Evolutionary conservation across 176 grass and related monocot species (phyloP).

Genomic region (Lolium multiflorum): DNA sequence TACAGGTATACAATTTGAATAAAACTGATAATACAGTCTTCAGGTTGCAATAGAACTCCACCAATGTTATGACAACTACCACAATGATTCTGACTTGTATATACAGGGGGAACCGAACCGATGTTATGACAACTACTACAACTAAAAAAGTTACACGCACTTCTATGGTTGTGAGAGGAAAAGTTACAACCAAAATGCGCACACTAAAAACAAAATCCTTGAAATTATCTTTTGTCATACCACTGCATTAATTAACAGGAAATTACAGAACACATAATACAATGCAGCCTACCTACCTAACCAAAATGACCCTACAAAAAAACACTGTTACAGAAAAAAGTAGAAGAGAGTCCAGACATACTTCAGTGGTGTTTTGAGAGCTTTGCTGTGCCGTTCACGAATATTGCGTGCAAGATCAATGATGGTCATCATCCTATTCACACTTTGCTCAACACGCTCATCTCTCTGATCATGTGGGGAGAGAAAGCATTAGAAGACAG

Average conservation of each 20-base stretch:
- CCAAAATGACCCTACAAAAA: constrained; percentile 9
- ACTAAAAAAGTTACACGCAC: not conserved
- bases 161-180: not conserved
- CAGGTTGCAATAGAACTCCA: not conserved
- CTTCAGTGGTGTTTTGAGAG: constrained; percentile 98
- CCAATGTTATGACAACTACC: constrained; percentile 2
- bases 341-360: constrained; percentile 44
- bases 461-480: constrained; percentile 73
- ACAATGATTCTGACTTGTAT: not conserved
- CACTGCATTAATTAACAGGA: not conserved
- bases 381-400: constrained; percentile 88
- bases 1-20: not conserved
- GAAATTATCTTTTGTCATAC: not conserved
- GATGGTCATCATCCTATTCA: constrained; percentile 96
- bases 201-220: not conserved
- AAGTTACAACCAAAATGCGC: not conserved
- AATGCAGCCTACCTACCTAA: constrained; percentile 2
- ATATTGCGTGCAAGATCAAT: constrained; percentile 98
- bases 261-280: constrained; percentile 13
- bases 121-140: constrained; percentile 24
- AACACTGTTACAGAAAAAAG: not conserved
- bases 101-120: not conserved
- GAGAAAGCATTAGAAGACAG: not conserved
- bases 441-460: constrained; percentile 96
- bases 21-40: constrained; percentile 7